phyloP scores from a whole-genome alignment of 164 flowering plant genomes.

The Aristolochia fimbriata region DNA sequence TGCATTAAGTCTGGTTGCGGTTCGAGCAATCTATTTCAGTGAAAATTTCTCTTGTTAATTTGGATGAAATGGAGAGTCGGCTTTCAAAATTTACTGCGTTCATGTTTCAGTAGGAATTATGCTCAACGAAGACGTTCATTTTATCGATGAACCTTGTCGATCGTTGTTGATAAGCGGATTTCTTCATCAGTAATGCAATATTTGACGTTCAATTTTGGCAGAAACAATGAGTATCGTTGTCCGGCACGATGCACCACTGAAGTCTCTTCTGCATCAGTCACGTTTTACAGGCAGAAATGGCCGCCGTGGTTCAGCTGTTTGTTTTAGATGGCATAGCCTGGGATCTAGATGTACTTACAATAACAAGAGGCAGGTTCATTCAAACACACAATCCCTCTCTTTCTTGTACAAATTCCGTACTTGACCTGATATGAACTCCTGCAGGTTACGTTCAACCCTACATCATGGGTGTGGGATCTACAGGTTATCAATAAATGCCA shows the following conservation, averaged over 20 bases:
- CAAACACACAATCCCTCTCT: not conserved
- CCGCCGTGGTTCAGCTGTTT: constrained; percentile 7
- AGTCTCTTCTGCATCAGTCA: constrained; percentile 7
- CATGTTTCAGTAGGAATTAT: too few species aligned
- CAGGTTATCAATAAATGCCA: constrained; percentile 17
- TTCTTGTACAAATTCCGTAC: not conserved
- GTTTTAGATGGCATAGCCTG: constrained; percentile 11
- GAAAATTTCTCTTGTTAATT: too few species aligned
- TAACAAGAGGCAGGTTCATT: constrained; percentile 13
- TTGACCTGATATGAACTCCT: not conserved
- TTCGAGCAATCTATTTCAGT: too few species aligned
- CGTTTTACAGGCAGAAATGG: constrained; percentile 4
- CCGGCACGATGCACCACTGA: constrained; percentile 14
- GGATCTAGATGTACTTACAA: constrained; percentile 9
- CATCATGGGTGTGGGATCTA: constrained; percentile 6
- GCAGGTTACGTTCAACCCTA: constrained; percentile 17
- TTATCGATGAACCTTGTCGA: too few species aligned
- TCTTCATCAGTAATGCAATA: too few species aligned
- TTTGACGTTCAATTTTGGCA: not conserved
- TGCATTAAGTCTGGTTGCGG: too few species aligned
- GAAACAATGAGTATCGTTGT: constrained; percentile 18
- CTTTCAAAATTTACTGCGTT: too few species aligned
- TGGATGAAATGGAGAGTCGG: too few species aligned
- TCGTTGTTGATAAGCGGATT: too few species aligned
- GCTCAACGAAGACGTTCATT: too few species aligned